Base-by-base conservation (phyloP, 768 basidiomycete genomes). In the Tricholoma sp. region DNA sequence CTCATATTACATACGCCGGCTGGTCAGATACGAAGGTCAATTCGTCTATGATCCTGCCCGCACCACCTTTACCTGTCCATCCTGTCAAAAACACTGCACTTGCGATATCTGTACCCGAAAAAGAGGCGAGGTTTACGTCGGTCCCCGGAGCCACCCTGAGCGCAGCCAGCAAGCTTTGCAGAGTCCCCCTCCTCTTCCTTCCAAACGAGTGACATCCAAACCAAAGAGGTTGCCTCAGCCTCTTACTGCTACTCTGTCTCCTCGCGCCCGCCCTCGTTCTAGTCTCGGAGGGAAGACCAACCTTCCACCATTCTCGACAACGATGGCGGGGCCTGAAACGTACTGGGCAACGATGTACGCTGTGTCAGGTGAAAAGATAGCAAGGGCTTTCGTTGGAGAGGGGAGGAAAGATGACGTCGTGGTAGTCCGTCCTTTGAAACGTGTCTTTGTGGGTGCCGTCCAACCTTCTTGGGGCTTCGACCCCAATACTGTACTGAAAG, bases 91-190 rank as follows among this genome's bases (percentile, higher is more conserved):
- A 10, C 74, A 59, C 10, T 85, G 83, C 66, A 81, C 77, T 46
- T 84, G 83, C 63, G 76, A 79, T 10, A 0, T 5, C 0, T 83
- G 82, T 61, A 70, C 76, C 12, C 59, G 65, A 24, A 72, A 60
- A 57, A 74, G 83, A 5, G 81, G 82, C 5, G 83, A 81, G 52
- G 60, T 64, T 10, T 83, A 81, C 57, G 56, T 81, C 59, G 1
- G 66, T 12, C 19, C 34, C 18, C 51, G 51, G n/a, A 10, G 19
- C 37, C 34, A 18, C 19, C 2, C 8, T 50, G 47, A 18, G 7
- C n/a, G 29, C n/a, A 11, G 3, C 1, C 47, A n/a, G 27, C 27
- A 31, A 50, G 7, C 47, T 7, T 9, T 10, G 47, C 29, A 50
- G 29, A 50, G 47, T 9, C 9, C 29, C 3, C 3, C 4, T 3